These are phyloP conservation scores for Botrytis hyacinthi DNA, from an alignment of 2,329 filamentous ascomycete genomes.

Conservation along the genomic window DNA sequence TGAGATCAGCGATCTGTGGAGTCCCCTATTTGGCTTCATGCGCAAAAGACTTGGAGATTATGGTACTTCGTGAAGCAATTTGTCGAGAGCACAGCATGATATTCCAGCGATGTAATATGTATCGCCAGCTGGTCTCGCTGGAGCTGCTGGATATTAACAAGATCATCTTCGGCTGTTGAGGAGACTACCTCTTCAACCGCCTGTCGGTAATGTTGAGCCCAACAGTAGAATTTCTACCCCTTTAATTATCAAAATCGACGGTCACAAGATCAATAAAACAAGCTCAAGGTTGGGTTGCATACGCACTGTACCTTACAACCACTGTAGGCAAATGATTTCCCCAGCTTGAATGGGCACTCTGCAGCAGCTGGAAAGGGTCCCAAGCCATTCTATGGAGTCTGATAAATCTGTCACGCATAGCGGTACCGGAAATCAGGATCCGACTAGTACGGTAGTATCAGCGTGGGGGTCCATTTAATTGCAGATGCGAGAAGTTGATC, in stretches of 20 bases:
- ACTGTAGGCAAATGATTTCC: background rate
- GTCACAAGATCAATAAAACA: slow-evolving; percentile 9
- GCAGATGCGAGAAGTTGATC: background rate
- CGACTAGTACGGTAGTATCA: background rate
- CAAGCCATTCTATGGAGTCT: background rate
- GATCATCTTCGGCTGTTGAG: slow-evolving; percentile 9
- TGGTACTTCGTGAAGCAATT: background rate
- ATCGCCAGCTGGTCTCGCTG: background rate
- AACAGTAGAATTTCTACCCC: background rate
- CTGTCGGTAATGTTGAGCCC: background rate
- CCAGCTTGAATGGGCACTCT: background rate
- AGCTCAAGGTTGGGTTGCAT: background rate
- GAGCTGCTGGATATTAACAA: background rate
- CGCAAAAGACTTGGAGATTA: background rate
- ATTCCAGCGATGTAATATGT: background rate
- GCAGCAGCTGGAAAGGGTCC: background rate
- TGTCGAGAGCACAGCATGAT: background rate
- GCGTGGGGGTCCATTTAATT: background rate
- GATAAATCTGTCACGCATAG: background rate
- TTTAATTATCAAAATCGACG: background rate
- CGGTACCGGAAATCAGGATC: background rate
- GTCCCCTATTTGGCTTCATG: background rate
- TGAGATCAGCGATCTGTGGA: background rate
- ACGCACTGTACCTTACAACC: background rate
- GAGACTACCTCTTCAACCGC: background rate